Base-by-base conservation (phyloP, 352 stramenopile genomes). In the Pythium phragmitis region DNA sequence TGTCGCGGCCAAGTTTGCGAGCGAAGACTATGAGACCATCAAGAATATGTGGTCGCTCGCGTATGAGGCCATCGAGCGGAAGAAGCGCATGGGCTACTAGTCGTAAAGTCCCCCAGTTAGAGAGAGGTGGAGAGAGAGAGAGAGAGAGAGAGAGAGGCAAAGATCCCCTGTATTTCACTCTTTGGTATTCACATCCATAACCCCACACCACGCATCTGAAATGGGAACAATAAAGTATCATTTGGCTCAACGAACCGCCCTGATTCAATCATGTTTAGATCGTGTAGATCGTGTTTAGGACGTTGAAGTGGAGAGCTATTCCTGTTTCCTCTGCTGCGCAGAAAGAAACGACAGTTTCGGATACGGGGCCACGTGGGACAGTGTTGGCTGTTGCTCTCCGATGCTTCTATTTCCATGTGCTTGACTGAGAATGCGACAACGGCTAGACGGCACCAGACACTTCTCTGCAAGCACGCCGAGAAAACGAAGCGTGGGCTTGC, bases 1-100 rank as follows among this genome's bases (percentile, higher is more conserved):
- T 41, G 74, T 93, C 33, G 80, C 84, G 26, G 84, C 84, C 64
- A 93, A 93, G 65, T 93, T 93, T 60, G 84, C 84, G 46, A 92
- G 84, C 49, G 84, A 92, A 19, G 83, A 92, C 77, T 91, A 91
- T 63, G 81, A 88, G 57, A 86, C 72, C 17, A 76, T 91, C 74
- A 91, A 91, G 73, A 88, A 82, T 60, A 82, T 92, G 66, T 92
- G 84, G 84, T 82, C 81, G 16, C 75, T 89, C 66, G 85, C 84
- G 17, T 91, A 88, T 68, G 84, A 92, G 55, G 84, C 81, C 28
- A 90, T 92, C 54, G 84, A 92, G 61, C 79, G 83, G 55, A 91
- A 89, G 77, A 92, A 92, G 72, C 81, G 82, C 61, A 88, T 87
- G 78, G 72, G 73, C 52, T 77, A 71, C 53, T 71, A 63, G 48